phyloP scores from a whole-genome alignment of 2,329 filamentous ascomycete species.

The Aspergillus floridensis region DNA sequence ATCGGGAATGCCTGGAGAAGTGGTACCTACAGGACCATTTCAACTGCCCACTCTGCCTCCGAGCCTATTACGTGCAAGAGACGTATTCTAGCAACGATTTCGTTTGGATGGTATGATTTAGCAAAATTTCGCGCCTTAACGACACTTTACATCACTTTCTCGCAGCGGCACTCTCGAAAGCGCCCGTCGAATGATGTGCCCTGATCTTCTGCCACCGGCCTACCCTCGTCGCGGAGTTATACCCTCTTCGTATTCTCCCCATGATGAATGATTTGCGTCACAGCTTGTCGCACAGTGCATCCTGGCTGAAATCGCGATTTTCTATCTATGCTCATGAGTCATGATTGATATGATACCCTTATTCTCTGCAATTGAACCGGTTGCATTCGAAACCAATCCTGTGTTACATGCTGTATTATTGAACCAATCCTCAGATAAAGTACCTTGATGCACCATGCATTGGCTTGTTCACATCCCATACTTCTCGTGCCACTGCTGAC shows the following conservation, averaged over 20 bases:
- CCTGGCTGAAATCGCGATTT: background rate
- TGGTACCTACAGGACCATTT: conserved; percentile 41
- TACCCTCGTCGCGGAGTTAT: background rate
- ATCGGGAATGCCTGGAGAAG: conserved; percentile 40
- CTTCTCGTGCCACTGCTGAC: background rate
- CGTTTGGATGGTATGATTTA: conserved; percentile 36
- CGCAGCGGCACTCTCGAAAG: background rate
- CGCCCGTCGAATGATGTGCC: background rate
- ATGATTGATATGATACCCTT: conserved; percentile 12
- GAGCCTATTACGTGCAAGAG: conserved; percentile 35
- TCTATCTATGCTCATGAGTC: conserved; percentile 5
- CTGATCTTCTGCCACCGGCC: background rate
- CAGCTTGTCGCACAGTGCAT: background rate
- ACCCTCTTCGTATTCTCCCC: background rate
- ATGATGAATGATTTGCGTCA: background rate
- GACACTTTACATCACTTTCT: background rate
- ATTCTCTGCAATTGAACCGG: background rate
- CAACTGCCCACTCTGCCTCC: conserved; percentile 39
- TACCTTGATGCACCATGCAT: background rate
- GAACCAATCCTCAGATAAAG: background rate
- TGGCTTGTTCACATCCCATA: background rate
- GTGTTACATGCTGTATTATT: background rate
- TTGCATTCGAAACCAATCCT: background rate
- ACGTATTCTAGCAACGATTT: conserved; percentile 31
- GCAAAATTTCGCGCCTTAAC: background rate